Evolutionary conservation across 2,329 filamentous ascomycete genomes (phyloP), one percentile per base, ranked within the genome.

Genomic region (Tolypocladium ovalisporum): DNA sequence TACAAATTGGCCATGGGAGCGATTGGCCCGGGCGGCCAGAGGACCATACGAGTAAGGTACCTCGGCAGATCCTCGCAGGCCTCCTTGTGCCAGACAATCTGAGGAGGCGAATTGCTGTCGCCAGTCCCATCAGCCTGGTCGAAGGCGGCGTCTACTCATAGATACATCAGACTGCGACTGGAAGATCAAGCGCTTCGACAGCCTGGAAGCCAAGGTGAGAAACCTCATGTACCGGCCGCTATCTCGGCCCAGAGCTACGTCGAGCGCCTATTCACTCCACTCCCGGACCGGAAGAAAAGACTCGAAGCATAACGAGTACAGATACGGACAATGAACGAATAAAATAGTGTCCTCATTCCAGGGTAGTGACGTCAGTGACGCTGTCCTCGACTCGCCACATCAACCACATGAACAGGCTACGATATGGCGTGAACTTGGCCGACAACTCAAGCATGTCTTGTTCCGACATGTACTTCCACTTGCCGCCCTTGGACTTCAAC

Each of bases 381-480:
- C 54, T 57, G 67, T 90, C 84, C 68, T 87, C 88, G 13, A 93
- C 85, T 59, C 87, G 79, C 92, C 93, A 97, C 89, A 96, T 96
- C 70, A 96, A 96, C 92, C 92, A 97, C 92, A 97, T 97, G 67
- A 96, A 96, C 49, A 97, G 70, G 65, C 87, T 94, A 67, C 92
- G 86, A 73, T 96, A 97, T 4, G 93, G 94, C 58, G 81, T 80
- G 71, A 96, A 99, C 67, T 79, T 84, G 58, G 86, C 88, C 15
- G 90, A 86, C 62, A 90, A 79, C 62, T 91, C 88, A 60, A 87
- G 70, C 94, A 99, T 97, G 60, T 97, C 94, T 68, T 85, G 82
- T 74, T 97, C 94, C 39, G 81, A 82, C 91, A 97, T 96, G 71
- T 97, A 99, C 77, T 97, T 97, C 87, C 91, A 97, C 76, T 97